These are phyloP conservation scores for Gossypium trilobum DNA, from an alignment of 441 rosid genomes.

Conservation along the genomic window DNA sequence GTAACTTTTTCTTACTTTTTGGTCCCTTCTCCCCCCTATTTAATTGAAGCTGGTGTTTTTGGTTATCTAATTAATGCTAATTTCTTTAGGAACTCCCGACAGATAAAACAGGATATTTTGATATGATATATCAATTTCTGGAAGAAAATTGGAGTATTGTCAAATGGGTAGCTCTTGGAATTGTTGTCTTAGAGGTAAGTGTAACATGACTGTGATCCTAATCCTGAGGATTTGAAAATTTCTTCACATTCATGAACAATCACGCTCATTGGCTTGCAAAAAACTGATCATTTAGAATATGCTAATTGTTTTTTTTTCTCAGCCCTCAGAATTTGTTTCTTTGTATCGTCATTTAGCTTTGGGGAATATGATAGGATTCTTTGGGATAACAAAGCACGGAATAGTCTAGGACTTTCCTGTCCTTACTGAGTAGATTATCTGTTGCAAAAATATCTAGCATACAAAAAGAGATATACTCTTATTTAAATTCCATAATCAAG, in stretches of 20 bases:
- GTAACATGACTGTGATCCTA: background rate
- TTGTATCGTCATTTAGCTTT: background rate
- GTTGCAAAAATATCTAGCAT: background rate
- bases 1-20: slow-evolving; percentile 34
- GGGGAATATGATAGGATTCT: slow-evolving; percentile 9
- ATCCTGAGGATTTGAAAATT: slow-evolving; percentile 1
- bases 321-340: background rate
- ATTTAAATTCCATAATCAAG: background rate
- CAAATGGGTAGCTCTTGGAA: slow-evolving; percentile 92
- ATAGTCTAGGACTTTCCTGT: background rate
- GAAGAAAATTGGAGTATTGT: slow-evolving; percentile 68
- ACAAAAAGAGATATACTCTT: background rate
- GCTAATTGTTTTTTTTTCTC: background rate
- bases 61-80: background rate
- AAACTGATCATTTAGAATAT: background rate
- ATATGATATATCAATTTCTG: slow-evolving; percentile 63
- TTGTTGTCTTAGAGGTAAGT: slow-evolving; percentile 75
- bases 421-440: background rate
- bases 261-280: background rate
- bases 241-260: background rate
- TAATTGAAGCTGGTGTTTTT: slow-evolving; percentile 2
- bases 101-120: slow-evolving; percentile 78
- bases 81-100: slow-evolving; percentile 63
- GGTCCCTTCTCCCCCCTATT: background rate
- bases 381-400: background rate